These are phyloP conservation scores for Corymbia calophylla DNA, from an alignment of 441 rosid species.

Conservation along the genomic window DNA sequence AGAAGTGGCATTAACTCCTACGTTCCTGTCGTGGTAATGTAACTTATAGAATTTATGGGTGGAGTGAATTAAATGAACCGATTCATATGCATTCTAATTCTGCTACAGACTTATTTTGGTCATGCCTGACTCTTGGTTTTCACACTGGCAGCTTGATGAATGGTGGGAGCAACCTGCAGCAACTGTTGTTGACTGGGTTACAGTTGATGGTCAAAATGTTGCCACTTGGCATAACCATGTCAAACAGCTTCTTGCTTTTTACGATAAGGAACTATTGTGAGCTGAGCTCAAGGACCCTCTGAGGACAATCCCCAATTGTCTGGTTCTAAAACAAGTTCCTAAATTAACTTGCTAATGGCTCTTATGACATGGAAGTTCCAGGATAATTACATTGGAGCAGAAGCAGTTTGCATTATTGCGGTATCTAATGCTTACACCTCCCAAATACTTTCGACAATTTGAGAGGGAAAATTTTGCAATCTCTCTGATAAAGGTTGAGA, in stretches of 20 bases:
- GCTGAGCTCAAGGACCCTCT: background rate
- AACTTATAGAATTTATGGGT: background rate
- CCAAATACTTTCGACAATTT: background rate
- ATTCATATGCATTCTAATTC: background rate
- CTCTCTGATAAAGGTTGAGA: background rate
- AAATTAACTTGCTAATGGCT: background rate
- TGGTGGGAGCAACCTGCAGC: slow-evolving; percentile 99
- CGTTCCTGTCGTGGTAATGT: background rate
- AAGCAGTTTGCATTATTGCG: background rate
- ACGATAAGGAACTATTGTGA: slow-evolving; percentile 61
- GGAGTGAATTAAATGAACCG: background rate
- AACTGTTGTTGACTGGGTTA: slow-evolving; percentile 79
- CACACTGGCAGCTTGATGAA: slow-evolving; percentile 58
- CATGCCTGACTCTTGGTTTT: background rate
- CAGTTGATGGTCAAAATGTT: slow-evolving; percentile 78
- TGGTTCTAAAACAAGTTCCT: background rate
- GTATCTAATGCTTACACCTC: background rate
- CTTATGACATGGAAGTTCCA: background rate
- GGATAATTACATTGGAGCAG: background rate
- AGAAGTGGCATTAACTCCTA: background rate
- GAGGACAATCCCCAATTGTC: background rate
- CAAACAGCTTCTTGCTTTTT: slow-evolving; percentile 81
- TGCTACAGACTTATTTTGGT: background rate
- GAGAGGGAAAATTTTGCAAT: background rate
- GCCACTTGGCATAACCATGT: slow-evolving; percentile 90